phyloP scores from a whole-genome alignment of 176 grass and related monocot species.

The Thalia dealbata region DNA sequence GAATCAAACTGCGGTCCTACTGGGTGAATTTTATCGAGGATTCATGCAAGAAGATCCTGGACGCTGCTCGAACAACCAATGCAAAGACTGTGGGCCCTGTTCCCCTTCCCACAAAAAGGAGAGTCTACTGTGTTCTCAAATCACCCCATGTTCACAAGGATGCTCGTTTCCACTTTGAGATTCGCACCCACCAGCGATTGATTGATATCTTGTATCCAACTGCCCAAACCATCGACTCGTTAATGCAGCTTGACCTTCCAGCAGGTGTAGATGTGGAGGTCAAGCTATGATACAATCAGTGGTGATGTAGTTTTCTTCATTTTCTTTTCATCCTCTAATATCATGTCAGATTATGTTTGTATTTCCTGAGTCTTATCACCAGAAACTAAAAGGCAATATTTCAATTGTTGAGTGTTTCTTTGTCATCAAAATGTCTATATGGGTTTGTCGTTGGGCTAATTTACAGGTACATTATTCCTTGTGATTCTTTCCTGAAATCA shows the following conservation, averaged over 20 bases:
- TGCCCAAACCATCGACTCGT: constrained; percentile 79
- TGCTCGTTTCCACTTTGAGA: constrained; percentile 92
- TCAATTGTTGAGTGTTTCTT: too few species aligned
- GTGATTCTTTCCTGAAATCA: too few species aligned
- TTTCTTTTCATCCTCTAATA: background rate
- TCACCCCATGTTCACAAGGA: constrained; percentile 96
- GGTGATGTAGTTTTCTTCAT: background rate
- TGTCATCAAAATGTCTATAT: too few species aligned
- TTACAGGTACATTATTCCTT: too few species aligned
- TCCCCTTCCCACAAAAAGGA: constrained; percentile 68
- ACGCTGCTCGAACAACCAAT: constrained; percentile 79
- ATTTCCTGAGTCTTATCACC: too few species aligned
- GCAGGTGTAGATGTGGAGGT: constrained; percentile 96
- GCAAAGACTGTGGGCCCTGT: constrained; percentile 90
- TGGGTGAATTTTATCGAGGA: constrained; percentile 78
- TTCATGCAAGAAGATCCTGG: constrained; percentile 89
- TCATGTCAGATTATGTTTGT: background rate
- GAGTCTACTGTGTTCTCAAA: constrained; percentile 88
- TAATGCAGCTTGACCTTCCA: constrained; percentile 92
- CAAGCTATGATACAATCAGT: constrained; percentile 51
- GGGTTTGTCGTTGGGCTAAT: too few species aligned
- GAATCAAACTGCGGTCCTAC: constrained; percentile 96
- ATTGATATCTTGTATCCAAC: constrained; percentile 94
- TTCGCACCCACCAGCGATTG: constrained; percentile 76
- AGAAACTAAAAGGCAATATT: too few species aligned